Base-by-base conservation (phyloP, 2,329 filamentous ascomycete species). In the Clonostachys chloroleuca region DNA sequence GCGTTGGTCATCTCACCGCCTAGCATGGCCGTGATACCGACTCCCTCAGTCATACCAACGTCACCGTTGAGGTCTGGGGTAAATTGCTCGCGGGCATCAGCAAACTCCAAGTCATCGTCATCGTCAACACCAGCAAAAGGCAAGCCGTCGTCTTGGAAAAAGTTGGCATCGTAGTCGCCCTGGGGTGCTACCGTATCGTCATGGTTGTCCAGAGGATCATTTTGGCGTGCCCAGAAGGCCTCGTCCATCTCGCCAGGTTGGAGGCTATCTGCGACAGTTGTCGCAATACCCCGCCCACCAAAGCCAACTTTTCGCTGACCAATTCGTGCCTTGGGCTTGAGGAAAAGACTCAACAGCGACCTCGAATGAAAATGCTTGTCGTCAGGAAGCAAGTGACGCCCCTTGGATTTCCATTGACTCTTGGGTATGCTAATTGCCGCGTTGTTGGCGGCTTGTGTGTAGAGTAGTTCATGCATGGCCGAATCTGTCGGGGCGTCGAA, bases 301-400 rank as follows among this genome's bases (percentile, higher is more conserved):
- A 43, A 13, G 34, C 39, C 18, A 17, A 40, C 34, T 68, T 70
- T 34, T 72, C 71, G 80, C 48, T 83, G 81, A 41, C 87, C 84
- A 66, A 96, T 80, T 40, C 87, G 86, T 12, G 92, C 90, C 64
- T 92, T 95, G 30, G 94, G 94, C 65, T 99, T 99, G 30, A 97
- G 77, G 77, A 97, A 99, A 2, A 99, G 78, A 44, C 84, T 87
- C 7, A 97, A 75, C 1, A 99, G 75, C 54, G 95, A 89, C 61
- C 87, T 88, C 9, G 92, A 97, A 70, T 92, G 96, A 73, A 99
- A 97, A 64, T 97, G 92, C 67, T 96, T 96, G 69, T 99, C 94
- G 60, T 99, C 94, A 3, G 95, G 92, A 5, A 99, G 81, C 4
- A 99, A 78, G 62, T 99, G 96, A 43, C 90, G 82, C 2, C 87